Conservation (phyloP, 139 green algal genomes). For the Zygnema cylindricum region DNA sequence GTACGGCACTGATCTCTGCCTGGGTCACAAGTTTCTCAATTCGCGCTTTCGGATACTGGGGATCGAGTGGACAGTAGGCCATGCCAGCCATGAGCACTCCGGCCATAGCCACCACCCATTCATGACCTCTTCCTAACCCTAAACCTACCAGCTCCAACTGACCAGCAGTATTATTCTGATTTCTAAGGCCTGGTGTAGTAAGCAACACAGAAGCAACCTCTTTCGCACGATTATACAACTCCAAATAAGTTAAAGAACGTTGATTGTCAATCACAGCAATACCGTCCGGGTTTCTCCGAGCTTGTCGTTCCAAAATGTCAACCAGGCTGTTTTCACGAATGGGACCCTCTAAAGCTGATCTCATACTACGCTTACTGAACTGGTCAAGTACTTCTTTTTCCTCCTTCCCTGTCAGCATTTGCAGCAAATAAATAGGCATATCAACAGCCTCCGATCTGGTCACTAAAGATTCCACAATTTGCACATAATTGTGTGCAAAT, state of each 20-base stretch:
- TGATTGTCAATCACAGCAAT: slow-evolving; percentile 1
- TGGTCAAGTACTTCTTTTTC: neutral
- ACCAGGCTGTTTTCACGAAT: neutral
- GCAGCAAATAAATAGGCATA: neutral
- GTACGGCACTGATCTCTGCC: slow-evolving; percentile 15
- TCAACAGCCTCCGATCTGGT: neutral
- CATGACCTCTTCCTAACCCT: slow-evolving; percentile 23
- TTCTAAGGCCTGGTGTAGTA: neutral
- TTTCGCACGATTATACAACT: neutral
- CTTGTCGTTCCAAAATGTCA: slow-evolving; percentile 29
- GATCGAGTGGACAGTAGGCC: slow-evolving; percentile 37
- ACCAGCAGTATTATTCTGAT: neutral
- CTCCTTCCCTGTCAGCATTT: neutral
- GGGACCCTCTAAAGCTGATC: neutral
- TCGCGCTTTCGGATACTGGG: neutral
- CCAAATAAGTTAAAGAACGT: neutral
- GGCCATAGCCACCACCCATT: slow-evolving; percentile 41
- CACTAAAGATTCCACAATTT: neutral
- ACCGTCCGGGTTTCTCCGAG: neutral
- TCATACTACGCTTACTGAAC: slow-evolving; percentile 3
- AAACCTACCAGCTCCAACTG: slow-evolving; percentile 22
- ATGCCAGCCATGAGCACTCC: slow-evolving; percentile 32
- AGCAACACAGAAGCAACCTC: neutral
- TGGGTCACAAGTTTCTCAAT: slow-evolving; percentile 36
- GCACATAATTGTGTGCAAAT: neutral